Base-by-base conservation (phyloP, 345 rosid genomes). In the Citrus reticulata region DNA sequence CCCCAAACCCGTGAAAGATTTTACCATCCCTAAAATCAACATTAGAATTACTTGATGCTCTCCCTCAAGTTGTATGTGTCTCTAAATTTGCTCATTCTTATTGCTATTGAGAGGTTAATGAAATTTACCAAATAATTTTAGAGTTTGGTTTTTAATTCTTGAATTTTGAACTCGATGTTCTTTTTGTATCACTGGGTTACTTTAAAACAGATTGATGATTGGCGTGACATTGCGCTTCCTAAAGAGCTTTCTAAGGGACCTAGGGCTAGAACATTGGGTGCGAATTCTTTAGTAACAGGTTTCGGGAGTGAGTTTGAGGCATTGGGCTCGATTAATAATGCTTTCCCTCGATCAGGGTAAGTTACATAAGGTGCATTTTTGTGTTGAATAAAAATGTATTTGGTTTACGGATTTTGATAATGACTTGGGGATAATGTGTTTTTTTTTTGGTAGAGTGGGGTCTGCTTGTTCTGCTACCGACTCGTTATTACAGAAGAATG, bases 221-320 rank as follows among this genome's bases (percentile, higher is more conserved):
- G 98, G 98, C 94, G 93, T 34, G 99, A 94, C 80, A 82, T 96
- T 55, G 90, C 89, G 11, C 87, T 93, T 49, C 97, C 99, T 1
- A 93, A 83, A 77, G 98, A 91, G 35, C 86, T 87, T 22, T 78
- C 76, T 29, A 93, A 85, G 79, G 86, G 75, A 57, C 75, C 87
- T 37, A 91, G 99, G 82, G 81, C 73, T 49, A 92, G 98, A 80
- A 84, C 93, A 10, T 84, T 96, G 80, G 98, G 98, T 78, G 77
- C 82, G 19, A 92, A 85, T 87, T 86, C 92, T 61, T 72, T 81
- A 0, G 93, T 93, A 57, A 87, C 99, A 0, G 99, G 98, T 59
- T 96, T 94, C 20, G 99, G 99, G 14, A 80, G 81, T 35, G 95
- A 87, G 83, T 91, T 87, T 59, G 87, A 89, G 81, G 90, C 87